Percentiles rank a stretch among this genome's conserved stretches.
phyloP scores from a whole-genome alignment of 2,329 filamentous ascomycete genomes.

The Chalara sp. region DNA sequence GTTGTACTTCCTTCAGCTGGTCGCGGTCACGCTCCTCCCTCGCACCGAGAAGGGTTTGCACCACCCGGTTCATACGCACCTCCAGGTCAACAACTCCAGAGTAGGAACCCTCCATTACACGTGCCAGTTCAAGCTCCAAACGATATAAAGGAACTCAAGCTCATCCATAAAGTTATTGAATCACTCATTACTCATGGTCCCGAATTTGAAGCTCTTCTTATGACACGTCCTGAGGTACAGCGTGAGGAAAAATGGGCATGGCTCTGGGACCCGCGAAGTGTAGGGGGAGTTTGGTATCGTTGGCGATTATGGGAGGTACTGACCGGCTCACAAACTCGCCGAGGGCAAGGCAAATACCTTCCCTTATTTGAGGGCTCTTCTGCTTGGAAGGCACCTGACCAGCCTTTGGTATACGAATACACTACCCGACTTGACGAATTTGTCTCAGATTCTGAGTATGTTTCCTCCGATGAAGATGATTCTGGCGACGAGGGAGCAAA shows the following conservation, averaged over 20 bases:
- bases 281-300: slow-evolving; percentile 82
- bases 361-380: slow-evolving; percentile 70
- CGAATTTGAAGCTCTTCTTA: slow-evolving; percentile 86
- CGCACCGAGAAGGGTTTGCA: slow-evolving; percentile 60
- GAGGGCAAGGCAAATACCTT: slow-evolving; percentile 45
- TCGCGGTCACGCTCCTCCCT: slow-evolving; percentile 40
- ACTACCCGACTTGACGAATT: slow-evolving; percentile 71
- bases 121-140: slow-evolving; percentile 69
- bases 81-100: slow-evolving; percentile 18
- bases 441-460: slow-evolving; percentile 76
- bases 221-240: slow-evolving; percentile 79
- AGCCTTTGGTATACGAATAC: slow-evolving; percentile 73
- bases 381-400: slow-evolving; percentile 71
- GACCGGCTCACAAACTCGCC: slow-evolving; percentile 50
- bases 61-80: slow-evolving; percentile 66
- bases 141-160: slow-evolving; percentile 69
- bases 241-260: slow-evolving; percentile 87
- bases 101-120: slow-evolving; percentile 45
- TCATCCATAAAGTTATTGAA: slow-evolving; percentile 87
- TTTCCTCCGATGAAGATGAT: slow-evolving; percentile 79
- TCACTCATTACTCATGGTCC: slow-evolving; percentile 71
- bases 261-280: slow-evolving; percentile 80
- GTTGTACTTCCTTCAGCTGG: slow-evolving; percentile 37
- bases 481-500: slow-evolving; percentile 43
- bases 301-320: slow-evolving; percentile 86